Evolutionary conservation across 805 yeast species (phyloP).

Genomic region (Danielia reshetovae): DNA sequence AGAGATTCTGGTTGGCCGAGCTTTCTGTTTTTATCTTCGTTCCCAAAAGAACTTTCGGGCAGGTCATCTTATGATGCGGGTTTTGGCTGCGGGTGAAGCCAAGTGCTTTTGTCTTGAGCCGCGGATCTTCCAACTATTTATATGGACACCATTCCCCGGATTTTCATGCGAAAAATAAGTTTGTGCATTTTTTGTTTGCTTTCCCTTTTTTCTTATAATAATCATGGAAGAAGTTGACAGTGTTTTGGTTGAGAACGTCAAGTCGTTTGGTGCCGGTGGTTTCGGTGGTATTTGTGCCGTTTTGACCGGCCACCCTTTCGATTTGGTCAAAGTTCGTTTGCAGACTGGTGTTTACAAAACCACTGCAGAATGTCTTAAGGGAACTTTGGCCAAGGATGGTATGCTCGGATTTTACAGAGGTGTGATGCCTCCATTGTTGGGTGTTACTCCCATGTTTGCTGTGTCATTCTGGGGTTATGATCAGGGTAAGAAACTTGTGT

Average conservation of each 20-base stretch:
- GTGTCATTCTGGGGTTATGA: slow-evolving; percentile 99
- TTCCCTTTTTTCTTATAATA: not conserved
- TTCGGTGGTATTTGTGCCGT: slow-evolving; percentile 97
- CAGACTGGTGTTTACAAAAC: slow-evolving; percentile 75
- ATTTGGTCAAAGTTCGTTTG: slow-evolving; percentile 83
- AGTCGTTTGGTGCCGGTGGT: slow-evolving; percentile 90
- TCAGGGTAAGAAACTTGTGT: slow-evolving; percentile 76
- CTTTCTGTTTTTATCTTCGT: too few relatives aligned
- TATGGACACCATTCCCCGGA: slow-evolving; percentile 9
- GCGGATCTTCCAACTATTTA: not conserved
- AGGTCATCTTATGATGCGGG: too few relatives aligned
- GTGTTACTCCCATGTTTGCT: slow-evolving; percentile 98
- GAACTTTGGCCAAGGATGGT: slow-evolving; percentile 71
- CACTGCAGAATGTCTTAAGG: slow-evolving; percentile 62
- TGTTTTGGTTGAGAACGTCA: slow-evolving; percentile 67
- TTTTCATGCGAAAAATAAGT: slow-evolving; percentile 3
- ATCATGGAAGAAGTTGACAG: slow-evolving; percentile 44
- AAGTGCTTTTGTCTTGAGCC: not conserved
- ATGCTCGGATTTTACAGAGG: slow-evolving; percentile 85
- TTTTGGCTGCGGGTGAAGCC: too few relatives aligned
- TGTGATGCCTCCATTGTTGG: slow-evolving; percentile 89
- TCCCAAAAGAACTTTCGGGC: too few relatives aligned
- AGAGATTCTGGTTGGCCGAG: too few relatives aligned
- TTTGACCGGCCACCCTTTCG: slow-evolving; percentile 94
- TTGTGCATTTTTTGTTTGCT: not conserved